Base-by-base conservation (phyloP, 176 grass and related monocot species). In the Sorghum bicolor region DNA sequence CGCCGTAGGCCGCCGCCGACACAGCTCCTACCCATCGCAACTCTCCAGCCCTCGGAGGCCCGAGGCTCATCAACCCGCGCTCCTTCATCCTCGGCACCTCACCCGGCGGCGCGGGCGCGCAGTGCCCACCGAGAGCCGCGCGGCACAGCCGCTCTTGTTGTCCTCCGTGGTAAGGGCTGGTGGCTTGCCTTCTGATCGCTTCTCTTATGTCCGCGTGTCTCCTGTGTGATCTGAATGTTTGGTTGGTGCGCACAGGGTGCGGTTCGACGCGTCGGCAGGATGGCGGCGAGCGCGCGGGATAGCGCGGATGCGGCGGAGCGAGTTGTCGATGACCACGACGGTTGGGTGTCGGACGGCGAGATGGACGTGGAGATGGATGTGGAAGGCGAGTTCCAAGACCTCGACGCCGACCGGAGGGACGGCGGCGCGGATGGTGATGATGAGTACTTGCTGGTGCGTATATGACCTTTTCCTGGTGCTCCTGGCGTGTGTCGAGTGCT, bases 381-480 rank as follows among this genome's bases (percentile, higher is more conserved):
- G 22, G 88, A 57, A 17, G 72, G 16, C 52, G 89, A 85, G 71
- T 2, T 30, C 76, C 64, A 70, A 14, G 81, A 22, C 34, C 50
- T 3, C 16, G 80, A 24, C 11, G 84, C 34, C 55, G 88, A 30
- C 78, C 39, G 26, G 53, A n/a, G 72, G 10, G 73, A 58, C 25
- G 76, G 26, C 8, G 83, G 14, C 37, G 78, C 32, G 25, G 75
- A 69, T 10, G 78, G 36, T 34, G 88, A 86, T 48, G 84, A 90
- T 68, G 88, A 67, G 24, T 90, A 90, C 75, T 81, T 60, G 61
- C 74, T 86, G 88, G 88, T 90, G 38, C 40, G 88, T 90, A 68
- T 90, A 68, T 60, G 4, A 0, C 74, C 24, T 78, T 14, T 74
- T 16, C 64, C 6, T 4, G 52, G 30, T 52, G 29, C 39, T 2